Evolutionary conservation across 2,329 filamentous ascomycete species (phyloP).

Genomic region (Colletotrichum noveboracense): DNA sequence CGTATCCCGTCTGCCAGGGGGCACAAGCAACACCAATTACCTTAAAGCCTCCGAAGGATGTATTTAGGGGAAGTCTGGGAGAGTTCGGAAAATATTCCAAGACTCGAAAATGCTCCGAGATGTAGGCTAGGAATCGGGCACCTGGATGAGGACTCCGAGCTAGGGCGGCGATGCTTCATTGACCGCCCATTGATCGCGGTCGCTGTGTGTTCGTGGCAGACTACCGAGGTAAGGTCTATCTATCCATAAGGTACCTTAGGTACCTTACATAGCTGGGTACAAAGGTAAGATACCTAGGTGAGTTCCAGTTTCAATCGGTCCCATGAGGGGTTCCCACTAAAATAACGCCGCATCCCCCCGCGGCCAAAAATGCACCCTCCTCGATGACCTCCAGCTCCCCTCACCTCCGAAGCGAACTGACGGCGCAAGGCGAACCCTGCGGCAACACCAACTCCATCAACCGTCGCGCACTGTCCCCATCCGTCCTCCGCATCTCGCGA

Average conservation of each 20-base stretch:
- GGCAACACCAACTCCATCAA: neutral
- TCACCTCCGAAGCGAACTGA: constrained; percentile 13
- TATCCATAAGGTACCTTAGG: too few relatives aligned
- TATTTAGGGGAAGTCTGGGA: too few relatives aligned
- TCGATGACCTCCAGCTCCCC: constrained; percentile 13
- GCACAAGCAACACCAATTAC: too few relatives aligned
- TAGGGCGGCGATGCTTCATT: neutral
- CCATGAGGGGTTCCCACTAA: constrained; percentile 1
- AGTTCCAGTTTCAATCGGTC: neutral
- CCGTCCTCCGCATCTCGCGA: constrained; percentile 1
- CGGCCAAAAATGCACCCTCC: neutral
- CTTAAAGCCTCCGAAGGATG: too few relatives aligned
- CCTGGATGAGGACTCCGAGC: too few relatives aligned
- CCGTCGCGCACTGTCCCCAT: constrained; percentile 7
- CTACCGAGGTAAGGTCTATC: neutral
- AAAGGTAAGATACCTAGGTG: neutral
- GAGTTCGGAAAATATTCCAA: too few relatives aligned
- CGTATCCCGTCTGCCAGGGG: too few relatives aligned
- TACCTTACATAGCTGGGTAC: neutral
- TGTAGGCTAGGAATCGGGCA: too few relatives aligned
- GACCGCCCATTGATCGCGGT: neutral
- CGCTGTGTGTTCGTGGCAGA: neutral
- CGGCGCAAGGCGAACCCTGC: constrained; percentile 16
- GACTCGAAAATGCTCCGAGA: too few relatives aligned
- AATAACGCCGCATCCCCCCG: neutral